Evolutionary conservation across 2,329 filamentous ascomycete genomes (phyloP), one percentile per base, ranked within the genome.

Genomic region (Colletotrichum scovillei): DNA sequence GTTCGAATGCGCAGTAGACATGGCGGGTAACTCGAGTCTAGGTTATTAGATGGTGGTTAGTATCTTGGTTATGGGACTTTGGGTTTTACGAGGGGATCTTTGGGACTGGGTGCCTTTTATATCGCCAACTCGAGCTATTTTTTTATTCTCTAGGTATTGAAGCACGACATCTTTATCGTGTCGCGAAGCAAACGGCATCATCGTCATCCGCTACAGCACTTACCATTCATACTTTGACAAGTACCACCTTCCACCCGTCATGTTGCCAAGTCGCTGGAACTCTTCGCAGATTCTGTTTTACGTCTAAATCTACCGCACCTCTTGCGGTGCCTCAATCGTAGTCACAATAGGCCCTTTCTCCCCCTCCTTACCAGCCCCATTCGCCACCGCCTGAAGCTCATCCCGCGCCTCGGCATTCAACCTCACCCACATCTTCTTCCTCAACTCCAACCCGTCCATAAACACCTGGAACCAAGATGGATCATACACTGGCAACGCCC

Each of bases 341-440:
- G 55, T 62, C 32, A 70, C 67, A 8, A 71, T 52, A 35, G 46
- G 60, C 1, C 12, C 49, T 14, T 73, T 73, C 28, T 62, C 63
- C n/a, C 35, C 16, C 14, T 49, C 28, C 22, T 12, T 11, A 12
- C n/a, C 69, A 14, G 35, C 56, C 6, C 32, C 57, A n/a, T 22
- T 26, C 12, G 30, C n/a, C 19, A 24, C n/a, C 19, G 30, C 12
- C 46, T 16, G 3, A 24, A 60, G 56, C 55, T 72, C 63, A 4
- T 69, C 42, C 59, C 52, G 53, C 2, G 74, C 73, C 28, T 73
- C 42, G 24, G 73, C 81, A 76, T 91, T 92, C 26, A 86, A 78
- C 63, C 85, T 82, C 77, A 80, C 82, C 90, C 90, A 92, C 88
- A 91, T 90, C 8, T 81, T 81, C 79, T 89, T 91, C 62, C 90